Conservation (phyloP, 2,329 filamentous ascomycete genomes). For the Nothophoma quercina region DNA sequence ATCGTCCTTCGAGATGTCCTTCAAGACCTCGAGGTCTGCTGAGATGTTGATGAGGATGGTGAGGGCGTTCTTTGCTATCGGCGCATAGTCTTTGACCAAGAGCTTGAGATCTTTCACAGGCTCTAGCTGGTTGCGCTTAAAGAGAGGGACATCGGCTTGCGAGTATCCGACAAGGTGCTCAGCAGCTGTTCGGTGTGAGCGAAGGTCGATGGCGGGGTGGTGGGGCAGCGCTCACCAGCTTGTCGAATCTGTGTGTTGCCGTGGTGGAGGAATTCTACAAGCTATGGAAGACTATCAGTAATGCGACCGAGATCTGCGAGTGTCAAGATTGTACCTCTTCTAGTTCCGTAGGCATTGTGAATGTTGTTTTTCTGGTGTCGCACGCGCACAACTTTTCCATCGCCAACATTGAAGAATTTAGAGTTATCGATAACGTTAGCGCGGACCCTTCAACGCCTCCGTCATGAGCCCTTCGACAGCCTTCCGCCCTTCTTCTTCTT, state of each 20-base stretch:
- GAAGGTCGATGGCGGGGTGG: conserved; percentile 29
- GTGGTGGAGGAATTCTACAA: conserved; percentile 92
- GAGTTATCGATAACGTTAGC: conserved; percentile 45
- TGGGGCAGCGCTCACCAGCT: conserved; percentile 63
- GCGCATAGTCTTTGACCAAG: conserved; percentile 82
- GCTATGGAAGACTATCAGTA: conserved; percentile 56
- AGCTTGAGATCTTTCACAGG: conserved; percentile 89
- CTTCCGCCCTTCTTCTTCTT: conserved; percentile 5
- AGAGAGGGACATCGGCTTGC: conserved; percentile 77
- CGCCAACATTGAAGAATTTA: conserved; percentile 24
- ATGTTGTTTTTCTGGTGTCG: conserved; percentile 21
- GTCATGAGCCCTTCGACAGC: conserved; percentile 3
- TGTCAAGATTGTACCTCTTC: conserved; percentile 52
- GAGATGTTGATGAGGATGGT: conserved; percentile 90
- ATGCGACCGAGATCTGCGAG: not conserved
- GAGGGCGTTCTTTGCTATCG: conserved; percentile 91
- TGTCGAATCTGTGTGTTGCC: conserved; percentile 90
- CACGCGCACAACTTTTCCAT: conserved; percentile 32
- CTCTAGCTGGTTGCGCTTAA: conserved; percentile 80
- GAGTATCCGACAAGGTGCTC: conserved; percentile 88
- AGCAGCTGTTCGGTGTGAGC: conserved; percentile 63
- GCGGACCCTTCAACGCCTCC: not conserved
- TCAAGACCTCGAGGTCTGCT: conserved; percentile 76
- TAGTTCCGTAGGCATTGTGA: conserved; percentile 58
- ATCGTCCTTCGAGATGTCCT: conserved; percentile 77